phyloP scores from a whole-genome alignment of 1,284 basidiomycete genomes.

The Ustilago lituana region DNA sequence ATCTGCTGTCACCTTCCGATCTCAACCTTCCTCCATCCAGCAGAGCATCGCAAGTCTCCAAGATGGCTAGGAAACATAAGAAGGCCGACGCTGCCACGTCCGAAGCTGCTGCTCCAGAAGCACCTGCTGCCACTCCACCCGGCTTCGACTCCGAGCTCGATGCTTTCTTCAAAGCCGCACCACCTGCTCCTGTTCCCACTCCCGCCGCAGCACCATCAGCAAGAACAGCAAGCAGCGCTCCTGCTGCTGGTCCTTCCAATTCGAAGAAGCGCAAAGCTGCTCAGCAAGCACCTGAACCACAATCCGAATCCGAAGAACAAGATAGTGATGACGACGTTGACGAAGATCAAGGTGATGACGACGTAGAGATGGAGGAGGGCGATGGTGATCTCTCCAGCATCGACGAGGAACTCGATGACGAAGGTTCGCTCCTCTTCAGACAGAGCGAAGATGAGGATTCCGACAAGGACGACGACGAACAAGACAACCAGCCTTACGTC shows the following conservation, averaged over 20 bases:
- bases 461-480: constrained; percentile 22
- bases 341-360: constrained; percentile 20
- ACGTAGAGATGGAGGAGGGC: constrained; percentile 40
- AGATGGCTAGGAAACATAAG: constrained; percentile 33
- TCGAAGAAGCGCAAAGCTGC: constrained; percentile 38
- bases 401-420: constrained; percentile 35
- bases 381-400: constrained; percentile 40
- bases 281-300: constrained; percentile 6
- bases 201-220: not conserved
- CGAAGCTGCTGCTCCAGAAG: not conserved
- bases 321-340: constrained; percentile 6
- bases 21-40: not conserved
- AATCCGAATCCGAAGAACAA: constrained; percentile 10
- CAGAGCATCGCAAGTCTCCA: constrained; percentile 4
- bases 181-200: constrained; percentile 17
- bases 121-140: constrained; percentile 5
- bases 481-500: constrained; percentile 46
- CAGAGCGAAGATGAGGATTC: constrained; percentile 29
- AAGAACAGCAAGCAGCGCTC: not conserved
- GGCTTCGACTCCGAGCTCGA: constrained; percentile 61
- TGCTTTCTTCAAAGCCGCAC: constrained; percentile 55
- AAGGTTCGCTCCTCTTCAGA: constrained; percentile 32
- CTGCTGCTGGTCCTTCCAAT: constrained; percentile 18
- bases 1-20: not conserved
- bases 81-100: not conserved